A percentile compares a stretch with the other conserved stretches of the same genome.
Evolutionary conservation across 2,329 filamentous ascomycete species (phyloP).

Genomic region (Cyphellophora europaea): DNA sequence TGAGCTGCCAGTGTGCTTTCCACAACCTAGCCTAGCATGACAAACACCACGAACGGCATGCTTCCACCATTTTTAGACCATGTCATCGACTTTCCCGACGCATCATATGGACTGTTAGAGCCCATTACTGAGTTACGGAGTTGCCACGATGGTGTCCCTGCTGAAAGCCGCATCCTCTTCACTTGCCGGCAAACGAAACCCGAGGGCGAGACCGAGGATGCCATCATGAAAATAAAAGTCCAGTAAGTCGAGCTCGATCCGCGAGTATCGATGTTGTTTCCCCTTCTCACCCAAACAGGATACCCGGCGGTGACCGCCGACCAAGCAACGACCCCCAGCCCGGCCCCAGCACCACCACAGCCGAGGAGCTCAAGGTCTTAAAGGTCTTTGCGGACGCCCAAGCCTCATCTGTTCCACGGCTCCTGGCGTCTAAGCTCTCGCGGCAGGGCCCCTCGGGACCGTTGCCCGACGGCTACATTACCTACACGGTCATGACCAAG

Average conservation of each 20-base stretch:
- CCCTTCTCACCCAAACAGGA: slow-evolving; percentile 7
- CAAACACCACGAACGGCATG: too few species aligned
- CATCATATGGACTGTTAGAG: slow-evolving; percentile 11
- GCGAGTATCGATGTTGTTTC: background rate
- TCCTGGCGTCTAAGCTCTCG: slow-evolving; percentile 15
- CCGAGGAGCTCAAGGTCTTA: slow-evolving; percentile 17
- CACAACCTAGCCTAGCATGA: too few species aligned
- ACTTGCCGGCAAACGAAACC: slow-evolving; percentile 8
- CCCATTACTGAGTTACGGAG: slow-evolving; percentile 14
- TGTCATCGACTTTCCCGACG: slow-evolving; percentile 9
- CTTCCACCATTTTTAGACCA: slow-evolving; percentile 10
- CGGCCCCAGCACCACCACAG: slow-evolving; percentile 15
- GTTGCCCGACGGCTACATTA: slow-evolving; percentile 18
- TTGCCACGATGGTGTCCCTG: slow-evolving; percentile 16
- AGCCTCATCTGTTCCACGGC: slow-evolving; percentile 13
- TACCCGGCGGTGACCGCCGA: slow-evolving; percentile 7
- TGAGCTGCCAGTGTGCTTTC: too few species aligned
- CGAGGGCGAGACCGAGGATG: slow-evolving; percentile 5
- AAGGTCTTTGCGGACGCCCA: slow-evolving; percentile 11
- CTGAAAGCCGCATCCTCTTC: slow-evolving; percentile 15
- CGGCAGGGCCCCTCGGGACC: slow-evolving; percentile 14
- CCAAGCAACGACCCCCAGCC: slow-evolving; percentile 5
- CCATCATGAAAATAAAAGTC: slow-evolving; percentile 17
- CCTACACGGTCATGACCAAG: slow-evolving; percentile 20
- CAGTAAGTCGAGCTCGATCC: slow-evolving; percentile 6